Percentiles rank a stretch among this genome's conserved stretches.
Evolutionary conservation across 805 yeast species (phyloP).

Genomic region (Candida chilensis): DNA sequence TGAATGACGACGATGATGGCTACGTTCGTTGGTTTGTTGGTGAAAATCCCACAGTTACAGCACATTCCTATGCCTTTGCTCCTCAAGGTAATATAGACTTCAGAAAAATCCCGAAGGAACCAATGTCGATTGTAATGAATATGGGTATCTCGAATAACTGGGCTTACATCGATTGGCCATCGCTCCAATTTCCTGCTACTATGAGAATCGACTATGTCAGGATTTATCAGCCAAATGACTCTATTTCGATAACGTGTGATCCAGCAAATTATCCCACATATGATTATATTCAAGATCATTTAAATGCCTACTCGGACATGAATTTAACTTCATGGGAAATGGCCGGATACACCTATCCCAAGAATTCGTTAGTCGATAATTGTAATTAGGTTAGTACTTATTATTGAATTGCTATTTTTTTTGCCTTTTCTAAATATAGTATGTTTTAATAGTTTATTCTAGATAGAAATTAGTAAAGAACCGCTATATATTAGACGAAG

Average conservation of each 20-base stretch:
- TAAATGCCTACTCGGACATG: conserved; percentile 28
- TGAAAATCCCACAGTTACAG: conserved; percentile 33
- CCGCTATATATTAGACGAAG: too few relatives aligned
- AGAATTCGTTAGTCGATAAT: conserved; percentile 18
- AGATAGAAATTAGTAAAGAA: too few relatives aligned
- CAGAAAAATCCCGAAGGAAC: conserved; percentile 38
- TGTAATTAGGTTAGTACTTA: conserved; percentile 7
- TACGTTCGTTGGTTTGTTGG: conserved; percentile 39
- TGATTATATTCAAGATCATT: conserved; percentile 32
- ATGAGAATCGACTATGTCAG: conserved; percentile 38
- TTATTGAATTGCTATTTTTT: too few relatives aligned
- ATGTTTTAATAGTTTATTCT: too few relatives aligned
- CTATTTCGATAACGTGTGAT: conserved; percentile 32
- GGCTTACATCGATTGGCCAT: conserved; percentile 42
- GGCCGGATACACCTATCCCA: conserved; percentile 35
- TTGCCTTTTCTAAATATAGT: too few relatives aligned
- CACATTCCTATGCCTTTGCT: conserved; percentile 29
- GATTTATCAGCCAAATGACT: conserved; percentile 36
- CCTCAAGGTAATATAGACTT: conserved; percentile 44
- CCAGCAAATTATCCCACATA: conserved; percentile 36
- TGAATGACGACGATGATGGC: conserved; percentile 24
- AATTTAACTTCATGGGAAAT: conserved; percentile 32
- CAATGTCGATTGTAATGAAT: conserved; percentile 39
- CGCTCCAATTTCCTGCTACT: conserved; percentile 29
- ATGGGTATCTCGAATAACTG: conserved; percentile 40